These are phyloP conservation scores for Schoenoplectus tabernaemontani DNA, from an alignment of 202 grass and related monocot genomes.

Conservation along the genomic window DNA sequence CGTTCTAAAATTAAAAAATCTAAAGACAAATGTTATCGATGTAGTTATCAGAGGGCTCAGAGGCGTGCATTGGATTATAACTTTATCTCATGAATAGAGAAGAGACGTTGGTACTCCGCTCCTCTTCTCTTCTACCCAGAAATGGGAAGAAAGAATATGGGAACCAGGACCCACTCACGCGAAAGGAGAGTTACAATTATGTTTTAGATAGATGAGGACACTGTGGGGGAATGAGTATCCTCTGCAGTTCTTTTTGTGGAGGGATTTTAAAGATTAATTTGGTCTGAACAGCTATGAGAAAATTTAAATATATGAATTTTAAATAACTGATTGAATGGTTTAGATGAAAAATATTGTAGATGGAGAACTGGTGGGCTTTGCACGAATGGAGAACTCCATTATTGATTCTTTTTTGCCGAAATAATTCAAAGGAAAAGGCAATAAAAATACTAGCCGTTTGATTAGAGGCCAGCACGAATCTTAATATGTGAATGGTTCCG, in stretches of 20 bases:
- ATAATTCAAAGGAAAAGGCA: too few species aligned
- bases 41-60: neutral
- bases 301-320: too few species aligned
- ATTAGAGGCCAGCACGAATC: neutral
- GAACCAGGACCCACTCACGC: neutral
- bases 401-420: too few species aligned
- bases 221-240: too few species aligned
- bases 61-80: constrained; percentile 9
- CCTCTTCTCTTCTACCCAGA: neutral
- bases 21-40: neutral
- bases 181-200: neutral
- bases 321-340: too few species aligned
- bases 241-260: too few species aligned
- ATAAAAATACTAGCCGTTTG: neutral
- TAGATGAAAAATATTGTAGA: too few species aligned
- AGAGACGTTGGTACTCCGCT: neutral
- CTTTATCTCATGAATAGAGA: neutral
- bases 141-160: neutral
- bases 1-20: neutral
- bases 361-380: too few species aligned
- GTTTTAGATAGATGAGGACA: neutral
- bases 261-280: too few species aligned
- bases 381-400: too few species aligned
- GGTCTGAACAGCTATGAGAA: too few species aligned
- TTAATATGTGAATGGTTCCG: neutral